A percentile compares a stretch with the other conserved stretches of the same genome.
phyloP scores from a whole-genome alignment of 495 filamentous ascomycete species.

The Astrothelium subdiscretum region DNA sequence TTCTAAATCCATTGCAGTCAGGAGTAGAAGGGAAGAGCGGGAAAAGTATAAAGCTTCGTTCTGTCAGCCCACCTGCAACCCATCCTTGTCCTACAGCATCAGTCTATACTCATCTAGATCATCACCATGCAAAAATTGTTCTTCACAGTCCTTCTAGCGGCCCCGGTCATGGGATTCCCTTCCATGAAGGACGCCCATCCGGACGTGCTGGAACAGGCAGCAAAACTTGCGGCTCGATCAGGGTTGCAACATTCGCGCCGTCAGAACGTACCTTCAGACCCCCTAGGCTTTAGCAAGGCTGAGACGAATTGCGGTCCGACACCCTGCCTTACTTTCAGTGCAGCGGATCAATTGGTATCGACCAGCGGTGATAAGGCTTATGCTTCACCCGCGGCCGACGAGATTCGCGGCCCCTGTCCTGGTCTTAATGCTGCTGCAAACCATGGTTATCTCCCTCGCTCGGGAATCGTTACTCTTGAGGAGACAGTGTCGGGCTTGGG shows the following conservation, averaged over 20 bases:
- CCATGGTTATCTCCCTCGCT: slow-evolving; percentile 42
- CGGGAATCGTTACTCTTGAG: slow-evolving; percentile 30
- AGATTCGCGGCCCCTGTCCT: slow-evolving; percentile 31
- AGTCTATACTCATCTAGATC: too few relatives aligned
- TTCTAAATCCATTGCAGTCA: too few relatives aligned
- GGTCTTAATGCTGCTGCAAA: slow-evolving; percentile 41
- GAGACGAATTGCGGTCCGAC: slow-evolving; percentile 6
- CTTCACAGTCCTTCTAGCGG: neutral
- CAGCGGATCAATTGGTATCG: neutral
- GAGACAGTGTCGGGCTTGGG: slow-evolving; percentile 24
- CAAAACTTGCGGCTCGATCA: neutral
- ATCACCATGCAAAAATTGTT: neutral
- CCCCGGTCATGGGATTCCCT: neutral
- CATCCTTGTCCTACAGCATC: too few relatives aligned
- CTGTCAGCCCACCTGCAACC: too few relatives aligned
- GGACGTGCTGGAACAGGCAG: neutral
- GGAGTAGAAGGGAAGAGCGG: too few relatives aligned
- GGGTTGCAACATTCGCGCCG: neutral
- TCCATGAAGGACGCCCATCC: neutral
- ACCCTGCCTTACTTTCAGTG: slow-evolving; percentile 5
- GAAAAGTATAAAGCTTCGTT: too few relatives aligned
- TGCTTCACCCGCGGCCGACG: neutral
- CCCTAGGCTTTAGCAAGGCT: neutral
- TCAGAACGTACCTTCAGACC: neutral
- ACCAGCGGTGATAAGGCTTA: slow-evolving; percentile 4